These are phyloP conservation scores for Suillus americanus DNA, from an alignment of 768 basidiomycete species.

Conservation along the genomic window DNA sequence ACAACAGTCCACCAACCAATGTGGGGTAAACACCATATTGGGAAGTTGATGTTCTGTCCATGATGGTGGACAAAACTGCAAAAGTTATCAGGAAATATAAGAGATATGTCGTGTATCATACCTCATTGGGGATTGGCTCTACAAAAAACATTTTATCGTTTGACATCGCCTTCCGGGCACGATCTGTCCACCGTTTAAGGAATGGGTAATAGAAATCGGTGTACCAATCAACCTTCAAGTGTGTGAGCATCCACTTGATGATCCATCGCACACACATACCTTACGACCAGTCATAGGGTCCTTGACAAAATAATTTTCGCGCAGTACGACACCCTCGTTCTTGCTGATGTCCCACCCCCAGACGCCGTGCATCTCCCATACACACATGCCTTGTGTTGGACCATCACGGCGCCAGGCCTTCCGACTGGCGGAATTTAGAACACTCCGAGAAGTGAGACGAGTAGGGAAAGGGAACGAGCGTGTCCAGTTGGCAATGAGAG, in stretches of 20 bases:
- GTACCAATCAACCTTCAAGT: conserved; percentile 77
- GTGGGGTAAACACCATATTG: conserved; percentile 72
- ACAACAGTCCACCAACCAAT: conserved; percentile 51
- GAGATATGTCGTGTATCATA: conserved; percentile 25
- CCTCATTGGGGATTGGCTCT: conserved; percentile 94
- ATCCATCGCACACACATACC: conserved; percentile 35
- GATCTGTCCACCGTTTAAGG: conserved; percentile 61
- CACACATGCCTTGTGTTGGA: conserved; percentile 67
- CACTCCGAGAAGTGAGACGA: conserved; percentile 49
- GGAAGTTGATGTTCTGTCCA: conserved; percentile 71
- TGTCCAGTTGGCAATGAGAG: conserved; percentile 73
- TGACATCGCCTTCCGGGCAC: conserved; percentile 49
- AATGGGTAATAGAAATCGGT: conserved; percentile 84
- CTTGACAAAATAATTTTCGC: conserved; percentile 81
- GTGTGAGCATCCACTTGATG: neutral
- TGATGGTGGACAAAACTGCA: conserved; percentile 73
- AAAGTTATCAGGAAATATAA: conserved; percentile 8
- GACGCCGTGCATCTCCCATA: conserved; percentile 92
- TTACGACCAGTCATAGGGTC: conserved; percentile 63
- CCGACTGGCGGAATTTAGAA: conserved; percentile 59
- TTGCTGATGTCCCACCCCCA: conserved; percentile 84
- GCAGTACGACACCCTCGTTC: conserved; percentile 68
- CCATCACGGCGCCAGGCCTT: conserved; percentile 76
- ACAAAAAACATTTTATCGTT: conserved; percentile 66
- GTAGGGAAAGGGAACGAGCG: conserved; percentile 92